Evolutionary conservation across 176 grass and related monocot genomes (phyloP).

Genomic region (Phoenix dactylifera): DNA sequence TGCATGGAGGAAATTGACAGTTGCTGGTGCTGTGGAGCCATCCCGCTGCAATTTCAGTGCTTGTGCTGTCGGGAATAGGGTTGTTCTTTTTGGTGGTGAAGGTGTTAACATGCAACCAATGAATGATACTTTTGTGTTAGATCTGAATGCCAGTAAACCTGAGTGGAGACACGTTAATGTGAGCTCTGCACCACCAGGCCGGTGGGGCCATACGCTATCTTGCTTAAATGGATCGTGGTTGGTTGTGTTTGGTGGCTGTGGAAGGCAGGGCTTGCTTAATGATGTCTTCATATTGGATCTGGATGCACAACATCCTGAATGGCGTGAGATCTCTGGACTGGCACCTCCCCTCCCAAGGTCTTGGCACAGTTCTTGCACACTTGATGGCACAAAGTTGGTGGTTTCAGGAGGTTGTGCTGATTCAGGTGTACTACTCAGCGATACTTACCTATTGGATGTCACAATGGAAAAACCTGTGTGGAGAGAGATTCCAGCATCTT

Average conservation of each 20-base stretch:
- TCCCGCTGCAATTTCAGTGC: conserved; percentile 93
- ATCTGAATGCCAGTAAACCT: conserved; percentile 70
- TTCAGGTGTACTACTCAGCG: conserved; percentile 87
- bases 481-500: conserved; percentile 84
- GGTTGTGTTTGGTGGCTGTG: conserved; percentile 85
- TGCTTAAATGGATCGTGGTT: conserved; percentile 82
- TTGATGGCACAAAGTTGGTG: conserved; percentile 79
- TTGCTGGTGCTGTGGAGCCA: conserved; percentile 81
- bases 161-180: conserved; percentile 93
- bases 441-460: conserved; percentile 79
- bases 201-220: conserved; percentile 85
- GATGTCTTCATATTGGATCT: conserved; percentile 97
- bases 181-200: conserved; percentile 73
- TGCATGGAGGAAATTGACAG: conserved; percentile 63
- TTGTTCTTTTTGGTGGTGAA: conserved; percentile 93
- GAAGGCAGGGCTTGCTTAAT: conserved; percentile 71
- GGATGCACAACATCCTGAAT: conserved; percentile 81
- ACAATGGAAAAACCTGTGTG: conserved; percentile 80
- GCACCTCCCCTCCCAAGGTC: conserved; percentile 82
- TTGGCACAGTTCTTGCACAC: conserved; percentile 86
- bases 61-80: conserved; percentile 84
- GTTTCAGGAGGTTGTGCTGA: conserved; percentile 96
- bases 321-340: conserved; percentile 76
- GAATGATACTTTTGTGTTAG: conserved; percentile 96
- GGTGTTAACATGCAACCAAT: conserved; percentile 93